Evolutionary conservation across 495 filamentous ascomycete species (phyloP).

Genomic region (Aspergillus mulundensis): DNA sequence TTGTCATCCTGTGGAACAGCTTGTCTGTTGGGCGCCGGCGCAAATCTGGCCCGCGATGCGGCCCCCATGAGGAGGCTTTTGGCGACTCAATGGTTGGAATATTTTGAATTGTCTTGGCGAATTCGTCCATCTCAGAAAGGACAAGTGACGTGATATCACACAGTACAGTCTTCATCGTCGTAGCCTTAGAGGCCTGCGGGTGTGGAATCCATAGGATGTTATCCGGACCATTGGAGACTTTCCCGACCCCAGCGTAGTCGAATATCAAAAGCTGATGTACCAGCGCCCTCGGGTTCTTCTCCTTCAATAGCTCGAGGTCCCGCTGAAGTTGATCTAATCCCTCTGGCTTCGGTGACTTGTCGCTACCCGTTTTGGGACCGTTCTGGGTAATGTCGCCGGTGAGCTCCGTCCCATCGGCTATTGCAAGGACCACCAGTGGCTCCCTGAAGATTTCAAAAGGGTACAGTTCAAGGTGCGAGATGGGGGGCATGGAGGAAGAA

Average conservation of each 20-base stretch:
- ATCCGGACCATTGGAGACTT: slow-evolving; percentile 39
- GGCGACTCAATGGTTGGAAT: slow-evolving; percentile 79
- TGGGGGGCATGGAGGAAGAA: slow-evolving; percentile 69
- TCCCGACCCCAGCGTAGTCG: slow-evolving; percentile 52
- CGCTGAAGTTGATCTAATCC: slow-evolving; percentile 61
- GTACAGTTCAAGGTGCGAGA: slow-evolving; percentile 70
- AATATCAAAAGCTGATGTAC: slow-evolving; percentile 78
- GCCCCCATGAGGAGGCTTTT: slow-evolving; percentile 43
- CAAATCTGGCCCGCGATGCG: slow-evolving; percentile 41
- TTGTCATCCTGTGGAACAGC: slow-evolving; percentile 68
- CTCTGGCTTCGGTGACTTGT: slow-evolving; percentile 33
- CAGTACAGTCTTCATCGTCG: slow-evolving; percentile 93
- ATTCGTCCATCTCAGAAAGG: slow-evolving; percentile 79
- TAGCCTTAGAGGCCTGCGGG: slow-evolving; percentile 63
- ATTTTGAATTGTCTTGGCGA: slow-evolving; percentile 80
- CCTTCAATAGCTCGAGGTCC: slow-evolving; percentile 52
- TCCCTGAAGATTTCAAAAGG: slow-evolving; percentile 85
- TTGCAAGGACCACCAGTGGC: slow-evolving; percentile 71
- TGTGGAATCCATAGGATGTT: slow-evolving; percentile 70
- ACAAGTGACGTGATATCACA: slow-evolving; percentile 84
- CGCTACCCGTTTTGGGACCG: slow-evolving; percentile 3
- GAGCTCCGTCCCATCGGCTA: slow-evolving; percentile 68
- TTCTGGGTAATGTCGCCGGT: slow-evolving; percentile 34
- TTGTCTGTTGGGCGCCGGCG: slow-evolving; percentile 44
- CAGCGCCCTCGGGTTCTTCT: slow-evolving; percentile 69